Evolutionary conservation across 1,139 yeast species (phyloP).

Genomic region (Suhomyces chickasaworum): DNA sequence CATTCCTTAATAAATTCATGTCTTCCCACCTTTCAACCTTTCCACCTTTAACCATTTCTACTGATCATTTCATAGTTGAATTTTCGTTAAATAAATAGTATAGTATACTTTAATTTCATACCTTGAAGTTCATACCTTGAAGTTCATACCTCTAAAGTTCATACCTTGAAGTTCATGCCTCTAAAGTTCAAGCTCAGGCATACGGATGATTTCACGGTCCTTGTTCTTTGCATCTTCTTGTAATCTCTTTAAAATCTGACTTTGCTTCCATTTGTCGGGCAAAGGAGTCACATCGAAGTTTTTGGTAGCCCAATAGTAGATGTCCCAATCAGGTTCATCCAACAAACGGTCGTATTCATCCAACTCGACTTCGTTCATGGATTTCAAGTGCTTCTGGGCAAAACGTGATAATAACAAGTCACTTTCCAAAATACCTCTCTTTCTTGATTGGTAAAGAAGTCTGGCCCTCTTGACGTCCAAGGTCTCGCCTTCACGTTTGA

Average conservation of each 20-base stretch:
- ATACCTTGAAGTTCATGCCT: too few species aligned
- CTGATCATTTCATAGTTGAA: neutral
- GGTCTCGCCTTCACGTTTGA: slow-evolving; percentile 74
- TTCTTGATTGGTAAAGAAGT: slow-evolving; percentile 85
- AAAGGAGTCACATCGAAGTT: slow-evolving; percentile 79
- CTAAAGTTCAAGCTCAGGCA: slow-evolving; percentile 59
- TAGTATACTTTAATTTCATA: neutral
- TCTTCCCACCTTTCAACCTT: neutral
- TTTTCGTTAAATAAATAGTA: slow-evolving; percentile 2
- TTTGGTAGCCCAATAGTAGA: slow-evolving; percentile 94
- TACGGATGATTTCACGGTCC: slow-evolving; percentile 72
- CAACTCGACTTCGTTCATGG: slow-evolving; percentile 65
- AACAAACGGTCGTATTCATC: slow-evolving; percentile 83
- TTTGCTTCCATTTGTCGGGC: slow-evolving; percentile 81
- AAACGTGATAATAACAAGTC: slow-evolving; percentile 83
- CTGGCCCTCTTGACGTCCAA: slow-evolving; percentile 80
- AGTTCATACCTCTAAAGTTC: too few species aligned
- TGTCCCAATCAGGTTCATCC: slow-evolving; percentile 98
- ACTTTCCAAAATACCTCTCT: slow-evolving; percentile 93
- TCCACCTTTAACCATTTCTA: too few species aligned
- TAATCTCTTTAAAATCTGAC: slow-evolving; percentile 61
- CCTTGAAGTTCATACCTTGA: too few species aligned
- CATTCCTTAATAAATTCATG: too few species aligned
- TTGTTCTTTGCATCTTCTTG: slow-evolving; percentile 77
- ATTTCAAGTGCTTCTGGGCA: slow-evolving; percentile 70